phyloP scores from a whole-genome alignment of 2,329 filamentous ascomycete species.

The Fusarium subglutinans region DNA sequence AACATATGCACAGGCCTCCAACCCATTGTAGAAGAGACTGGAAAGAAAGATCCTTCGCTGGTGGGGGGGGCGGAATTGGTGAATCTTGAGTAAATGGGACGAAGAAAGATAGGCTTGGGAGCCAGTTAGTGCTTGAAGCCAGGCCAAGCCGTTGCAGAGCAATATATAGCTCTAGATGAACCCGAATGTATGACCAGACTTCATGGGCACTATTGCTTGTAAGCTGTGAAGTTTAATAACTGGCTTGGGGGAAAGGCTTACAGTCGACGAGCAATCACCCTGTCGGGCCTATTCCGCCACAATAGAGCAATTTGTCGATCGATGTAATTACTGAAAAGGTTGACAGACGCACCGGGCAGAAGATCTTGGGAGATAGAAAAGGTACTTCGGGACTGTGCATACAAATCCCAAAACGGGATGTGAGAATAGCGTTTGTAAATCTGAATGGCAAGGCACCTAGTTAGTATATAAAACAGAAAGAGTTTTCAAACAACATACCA shows the following conservation, averaged over 20 bases:
- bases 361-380: slow-evolving; percentile 47
- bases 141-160: slow-evolving; percentile 63
- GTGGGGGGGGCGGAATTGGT: slow-evolving; percentile 58
- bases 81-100: slow-evolving; percentile 63
- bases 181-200: slow-evolving; percentile 54
- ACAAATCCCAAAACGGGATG: slow-evolving; percentile 59
- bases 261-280: slow-evolving; percentile 39
- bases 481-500: slow-evolving; percentile 51
- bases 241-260: slow-evolving; percentile 27
- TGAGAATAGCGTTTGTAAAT: slow-evolving; percentile 62
- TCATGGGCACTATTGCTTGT: slow-evolving; percentile 41
- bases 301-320: slow-evolving; percentile 41
- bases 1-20: slow-evolving; percentile 52
- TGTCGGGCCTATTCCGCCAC: slow-evolving; percentile 40
- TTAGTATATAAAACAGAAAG: slow-evolving; percentile 14
- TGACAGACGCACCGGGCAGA: slow-evolving; percentile 47
- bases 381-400: slow-evolving; percentile 38
- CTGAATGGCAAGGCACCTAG: slow-evolving; percentile 43
- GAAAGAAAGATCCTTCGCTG: slow-evolving; percentile 50
- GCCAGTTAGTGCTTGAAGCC: slow-evolving; percentile 50
- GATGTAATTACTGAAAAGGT: slow-evolving; percentile 42
- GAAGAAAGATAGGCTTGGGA: slow-evolving; percentile 61
- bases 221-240: slow-evolving; percentile 3
- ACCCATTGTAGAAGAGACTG: slow-evolving; percentile 56
- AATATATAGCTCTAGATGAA: slow-evolving; percentile 63